Evolutionary conservation across 331 rosid genomes (phyloP).

Genomic region (Arachis monticola): DNA sequence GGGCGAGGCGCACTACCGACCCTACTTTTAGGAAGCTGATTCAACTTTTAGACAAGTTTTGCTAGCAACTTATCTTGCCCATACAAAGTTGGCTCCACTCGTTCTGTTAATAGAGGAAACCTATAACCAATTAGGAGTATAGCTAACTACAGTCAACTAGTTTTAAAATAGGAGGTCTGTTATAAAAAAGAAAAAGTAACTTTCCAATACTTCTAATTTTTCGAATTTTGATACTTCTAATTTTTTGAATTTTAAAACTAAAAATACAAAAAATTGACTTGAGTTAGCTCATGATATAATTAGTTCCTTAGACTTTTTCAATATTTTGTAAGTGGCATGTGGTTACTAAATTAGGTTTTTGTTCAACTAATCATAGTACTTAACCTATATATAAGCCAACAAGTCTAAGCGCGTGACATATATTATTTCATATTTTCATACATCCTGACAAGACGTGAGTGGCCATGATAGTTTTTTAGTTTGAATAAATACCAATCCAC

Average conservation of each 20-base stretch:
- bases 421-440: background rate
- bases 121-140: background rate
- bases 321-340: background rate
- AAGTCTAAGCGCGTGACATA: background rate
- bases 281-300: no score
- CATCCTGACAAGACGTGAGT: background rate
- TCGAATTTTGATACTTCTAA: no score
- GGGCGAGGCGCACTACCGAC: background rate
- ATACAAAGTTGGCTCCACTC: background rate
- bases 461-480: background rate
- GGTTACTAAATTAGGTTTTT: background rate
- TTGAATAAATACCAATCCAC: no score
- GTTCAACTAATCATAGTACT: background rate
- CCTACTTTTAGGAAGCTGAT: background rate
- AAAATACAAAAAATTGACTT: no score
- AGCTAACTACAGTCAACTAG: no score
- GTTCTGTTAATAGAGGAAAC: background rate
- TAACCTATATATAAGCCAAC: background rate
- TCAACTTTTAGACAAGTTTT: background rate
- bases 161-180: no score
- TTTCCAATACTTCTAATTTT: no score
- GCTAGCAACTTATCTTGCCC: background rate
- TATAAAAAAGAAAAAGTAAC: no score
- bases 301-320: no score
- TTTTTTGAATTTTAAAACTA: no score